Conservation (phyloP, 257 asterid species). For the Solanum infundibuliforme region DNA sequence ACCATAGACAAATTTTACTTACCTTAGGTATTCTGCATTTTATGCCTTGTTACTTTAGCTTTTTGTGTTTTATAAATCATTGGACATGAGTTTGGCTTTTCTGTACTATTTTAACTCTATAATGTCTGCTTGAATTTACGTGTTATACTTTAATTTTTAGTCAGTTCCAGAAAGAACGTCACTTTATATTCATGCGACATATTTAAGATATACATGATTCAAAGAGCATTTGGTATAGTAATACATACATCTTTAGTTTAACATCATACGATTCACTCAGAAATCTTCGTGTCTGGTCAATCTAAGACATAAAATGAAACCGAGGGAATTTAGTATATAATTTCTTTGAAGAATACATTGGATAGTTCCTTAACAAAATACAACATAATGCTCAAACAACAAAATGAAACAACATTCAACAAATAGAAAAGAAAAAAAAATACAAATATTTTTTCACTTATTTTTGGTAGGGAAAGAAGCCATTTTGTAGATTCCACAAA, state of each 20-base stretch:
- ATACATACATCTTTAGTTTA: not conserved
- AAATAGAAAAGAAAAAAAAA: not conserved
- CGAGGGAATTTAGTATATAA: not conserved
- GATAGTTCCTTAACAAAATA: not conserved
- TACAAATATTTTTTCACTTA: not conserved
- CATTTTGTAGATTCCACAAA: conserved; percentile 52
- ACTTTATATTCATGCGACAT: not conserved
- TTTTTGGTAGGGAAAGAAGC: conserved; percentile 53
- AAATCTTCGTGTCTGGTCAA: not conserved
- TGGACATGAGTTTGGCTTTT: not conserved
- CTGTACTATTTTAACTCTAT: not conserved
- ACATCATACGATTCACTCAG: not conserved
- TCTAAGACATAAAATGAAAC: not conserved
- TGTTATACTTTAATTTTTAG: not conserved
- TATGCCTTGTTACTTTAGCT: not conserved
- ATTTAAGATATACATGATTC: not conserved
- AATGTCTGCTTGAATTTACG: not conserved
- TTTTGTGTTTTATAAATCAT: not conserved
- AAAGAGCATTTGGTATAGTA: not conserved
- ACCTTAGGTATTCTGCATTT: not conserved
- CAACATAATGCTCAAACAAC: not conserved
- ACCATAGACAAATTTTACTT: not conserved
- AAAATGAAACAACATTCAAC: not conserved
- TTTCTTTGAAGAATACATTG: not conserved
- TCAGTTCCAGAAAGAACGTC: not conserved